Evolutionary conservation across 2,329 filamentous ascomycete genomes (phyloP).

Genomic region (Trichoderma brevicompactum): DNA sequence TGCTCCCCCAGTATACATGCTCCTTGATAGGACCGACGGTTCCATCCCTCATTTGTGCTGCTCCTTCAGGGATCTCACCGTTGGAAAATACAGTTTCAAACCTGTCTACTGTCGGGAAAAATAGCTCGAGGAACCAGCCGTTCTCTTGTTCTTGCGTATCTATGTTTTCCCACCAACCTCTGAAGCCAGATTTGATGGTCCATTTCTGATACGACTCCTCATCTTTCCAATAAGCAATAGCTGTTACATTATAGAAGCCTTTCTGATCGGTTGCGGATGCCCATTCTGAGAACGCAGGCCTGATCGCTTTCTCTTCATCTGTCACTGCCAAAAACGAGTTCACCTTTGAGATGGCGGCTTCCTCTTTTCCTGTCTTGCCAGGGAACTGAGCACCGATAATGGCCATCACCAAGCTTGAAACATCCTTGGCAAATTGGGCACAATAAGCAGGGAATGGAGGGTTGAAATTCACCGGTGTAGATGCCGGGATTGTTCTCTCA

Average conservation of each 20-base stretch:
- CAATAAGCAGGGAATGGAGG: constrained; percentile 31
- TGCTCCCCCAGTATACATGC: constrained; percentile 53
- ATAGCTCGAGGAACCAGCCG: constrained; percentile 51
- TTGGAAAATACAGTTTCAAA: constrained; percentile 50
- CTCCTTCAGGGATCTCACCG: constrained; percentile 46
- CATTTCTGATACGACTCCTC: constrained; percentile 26
- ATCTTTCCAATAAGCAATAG: constrained; percentile 23
- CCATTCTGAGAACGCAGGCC: constrained; percentile 29
- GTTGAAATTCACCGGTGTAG: constrained; percentile 28
- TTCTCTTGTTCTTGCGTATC: constrained; percentile 28
- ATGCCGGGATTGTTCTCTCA: constrained; percentile 23
- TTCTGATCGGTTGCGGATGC: constrained; percentile 30
- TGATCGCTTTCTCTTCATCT: not conserved
- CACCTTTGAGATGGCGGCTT: constrained; percentile 20
- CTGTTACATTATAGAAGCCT: constrained; percentile 30
- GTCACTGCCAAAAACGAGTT: constrained; percentile 24
- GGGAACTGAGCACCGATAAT: constrained; percentile 31
- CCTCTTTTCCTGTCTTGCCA: not conserved
- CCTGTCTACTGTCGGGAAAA: constrained; percentile 47
- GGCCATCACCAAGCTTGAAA: constrained; percentile 31
- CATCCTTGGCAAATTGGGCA: constrained; percentile 30
- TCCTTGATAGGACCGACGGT: constrained; percentile 46
- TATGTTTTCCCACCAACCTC: constrained; percentile 21
- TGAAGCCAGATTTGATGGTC: constrained; percentile 21
- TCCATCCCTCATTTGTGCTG: constrained; percentile 45